phyloP scores from a whole-genome alignment of 2,329 filamentous ascomycete species.

The Penicillium sp. region DNA sequence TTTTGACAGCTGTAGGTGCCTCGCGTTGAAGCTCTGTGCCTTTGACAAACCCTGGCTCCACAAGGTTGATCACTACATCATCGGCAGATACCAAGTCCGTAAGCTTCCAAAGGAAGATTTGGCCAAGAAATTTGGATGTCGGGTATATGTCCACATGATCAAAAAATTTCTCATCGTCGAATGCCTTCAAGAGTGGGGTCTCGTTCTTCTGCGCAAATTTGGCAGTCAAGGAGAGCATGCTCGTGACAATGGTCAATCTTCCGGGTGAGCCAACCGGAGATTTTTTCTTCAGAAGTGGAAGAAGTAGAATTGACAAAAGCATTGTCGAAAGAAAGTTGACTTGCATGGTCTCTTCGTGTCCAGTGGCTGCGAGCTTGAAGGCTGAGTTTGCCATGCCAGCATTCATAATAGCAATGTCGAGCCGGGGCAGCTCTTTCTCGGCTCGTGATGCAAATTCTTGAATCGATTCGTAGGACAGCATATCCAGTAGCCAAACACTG shows the following conservation, averaged over 20 bases:
- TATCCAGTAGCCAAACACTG: constrained; percentile 57
- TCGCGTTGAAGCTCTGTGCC: constrained; percentile 50
- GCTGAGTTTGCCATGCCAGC: constrained; percentile 41
- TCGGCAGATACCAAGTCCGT: constrained; percentile 9
- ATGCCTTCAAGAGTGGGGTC: constrained; percentile 10
- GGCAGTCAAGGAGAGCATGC: constrained; percentile 7
- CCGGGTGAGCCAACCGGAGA: constrained; percentile 11
- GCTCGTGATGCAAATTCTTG: constrained; percentile 45
- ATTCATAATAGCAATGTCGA: constrained; percentile 55
- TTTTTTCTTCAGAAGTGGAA: constrained; percentile 25
- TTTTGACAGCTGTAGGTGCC: constrained; percentile 17
- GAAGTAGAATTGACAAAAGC: constrained; percentile 24
- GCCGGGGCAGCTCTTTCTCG: constrained; percentile 36
- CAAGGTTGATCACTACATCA: constrained; percentile 49
- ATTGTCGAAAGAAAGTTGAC: constrained; percentile 41
- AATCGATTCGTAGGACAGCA: constrained; percentile 53
- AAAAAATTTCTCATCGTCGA: constrained; percentile 10
- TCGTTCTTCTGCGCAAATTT: constrained; percentile 11
- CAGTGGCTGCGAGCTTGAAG: constrained; percentile 13
- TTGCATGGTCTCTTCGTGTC: constrained; percentile 38
- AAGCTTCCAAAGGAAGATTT: constrained; percentile 19
- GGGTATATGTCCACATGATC: constrained; percentile 14
- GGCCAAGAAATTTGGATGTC: constrained; percentile 18
- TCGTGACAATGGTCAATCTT: constrained; percentile 21
- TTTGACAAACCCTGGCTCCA: constrained; percentile 51